Evolutionary conservation across 768 basidiomycete species (phyloP), one percentile per base, ranked within the genome.

Genomic region (Boletellus emodensis): DNA sequence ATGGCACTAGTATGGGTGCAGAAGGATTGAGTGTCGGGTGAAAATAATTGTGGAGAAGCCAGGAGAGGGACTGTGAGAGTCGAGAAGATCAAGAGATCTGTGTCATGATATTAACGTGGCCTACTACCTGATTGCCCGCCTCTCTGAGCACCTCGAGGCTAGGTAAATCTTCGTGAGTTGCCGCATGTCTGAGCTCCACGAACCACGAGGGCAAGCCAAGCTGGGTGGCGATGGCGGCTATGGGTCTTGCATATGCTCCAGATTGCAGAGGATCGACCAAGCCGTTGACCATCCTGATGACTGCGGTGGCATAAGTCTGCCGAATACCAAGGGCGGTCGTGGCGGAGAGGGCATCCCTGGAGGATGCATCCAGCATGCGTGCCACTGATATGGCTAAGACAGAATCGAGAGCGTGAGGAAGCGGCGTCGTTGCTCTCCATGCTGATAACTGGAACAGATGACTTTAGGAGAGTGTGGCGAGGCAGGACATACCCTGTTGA

Each of bases 81-180:
- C 20, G 20, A 20, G 20, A 20, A 32, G 8, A 10, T 51, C 35
- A 46, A 47, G 32, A 46, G 17, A 52, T n/a, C 32, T 22, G 17
- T 11, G 47, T 22, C 14, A 44, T 3, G 13, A 18, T 35, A 56
- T 46, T 52, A 32, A 52, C 52, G 44, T 41, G 20, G 10, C 18
- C 37, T 39, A 43, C 20, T 54, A 80, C 92, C 79, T 94, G 86
- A 48, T 76, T 74, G 30, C 85, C 81, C 0, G 84, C 93, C 51
- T 90, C 83, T 47, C 87, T 79, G 15, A 96, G 75, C 5, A 94
- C 68, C 46, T 85, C 82, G 10, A 97, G 73, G 56, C 85, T 85
- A 0, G 95, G 96, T 12, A 98, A 71, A 53, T 95, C 91, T 61
- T 98, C 95, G 61, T 98, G 96, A 1, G 96, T 99, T 12, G 91